phyloP scores from a whole-genome alignment of 2,329 filamentous ascomycete genomes.

The Ophiocordyceps sinensis region DNA sequence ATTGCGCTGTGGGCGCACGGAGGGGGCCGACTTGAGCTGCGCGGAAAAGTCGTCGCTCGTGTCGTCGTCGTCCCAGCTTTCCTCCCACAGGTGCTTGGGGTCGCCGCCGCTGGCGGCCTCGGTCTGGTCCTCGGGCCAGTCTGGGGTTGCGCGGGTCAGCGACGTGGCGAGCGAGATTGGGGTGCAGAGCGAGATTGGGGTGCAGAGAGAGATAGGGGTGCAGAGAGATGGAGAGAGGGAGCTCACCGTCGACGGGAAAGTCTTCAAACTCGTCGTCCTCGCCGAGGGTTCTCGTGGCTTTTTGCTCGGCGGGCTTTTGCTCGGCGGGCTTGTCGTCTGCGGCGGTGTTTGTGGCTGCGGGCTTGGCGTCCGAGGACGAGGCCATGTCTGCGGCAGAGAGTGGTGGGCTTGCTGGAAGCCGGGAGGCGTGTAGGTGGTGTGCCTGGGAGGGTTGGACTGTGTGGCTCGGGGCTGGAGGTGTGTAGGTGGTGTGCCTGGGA shows the following conservation, averaged over 20 bases:
- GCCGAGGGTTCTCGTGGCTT: slow-evolving; percentile 52
- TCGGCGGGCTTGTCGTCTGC: slow-evolving; percentile 16
- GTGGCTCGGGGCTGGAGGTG: too few relatives aligned
- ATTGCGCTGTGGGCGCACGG: background rate
- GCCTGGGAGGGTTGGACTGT: too few relatives aligned
- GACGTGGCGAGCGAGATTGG: background rate
- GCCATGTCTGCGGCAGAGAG: slow-evolving; percentile 2
- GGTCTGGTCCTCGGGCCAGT: slow-evolving; percentile 87
- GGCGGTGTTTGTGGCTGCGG: slow-evolving; percentile 11
- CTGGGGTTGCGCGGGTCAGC: slow-evolving; percentile 27
- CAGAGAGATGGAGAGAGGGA: background rate
- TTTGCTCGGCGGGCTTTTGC: slow-evolving; percentile 11
- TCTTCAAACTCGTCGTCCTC: slow-evolving; percentile 99
- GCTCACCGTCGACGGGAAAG: slow-evolving; percentile 84
- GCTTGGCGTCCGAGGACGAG: slow-evolving; percentile 2
- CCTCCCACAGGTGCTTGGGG: slow-evolving; percentile 81
- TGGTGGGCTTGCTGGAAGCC: background rate
- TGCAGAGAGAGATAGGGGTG: too few relatives aligned
- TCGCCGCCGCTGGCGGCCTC: slow-evolving; percentile 61
- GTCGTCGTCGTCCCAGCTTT: slow-evolving; percentile 99
- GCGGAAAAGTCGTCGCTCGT: slow-evolving; percentile 91
- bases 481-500: background rate
- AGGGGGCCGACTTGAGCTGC: slow-evolving; percentile 63
- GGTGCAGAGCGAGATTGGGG: background rate
- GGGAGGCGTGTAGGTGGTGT: background rate